Percentiles rank a stretch among this genome's conserved stretches.
Conservation (phyloP, 352 stramenopile genomes). For the Pythium guiyangense region DNA sequence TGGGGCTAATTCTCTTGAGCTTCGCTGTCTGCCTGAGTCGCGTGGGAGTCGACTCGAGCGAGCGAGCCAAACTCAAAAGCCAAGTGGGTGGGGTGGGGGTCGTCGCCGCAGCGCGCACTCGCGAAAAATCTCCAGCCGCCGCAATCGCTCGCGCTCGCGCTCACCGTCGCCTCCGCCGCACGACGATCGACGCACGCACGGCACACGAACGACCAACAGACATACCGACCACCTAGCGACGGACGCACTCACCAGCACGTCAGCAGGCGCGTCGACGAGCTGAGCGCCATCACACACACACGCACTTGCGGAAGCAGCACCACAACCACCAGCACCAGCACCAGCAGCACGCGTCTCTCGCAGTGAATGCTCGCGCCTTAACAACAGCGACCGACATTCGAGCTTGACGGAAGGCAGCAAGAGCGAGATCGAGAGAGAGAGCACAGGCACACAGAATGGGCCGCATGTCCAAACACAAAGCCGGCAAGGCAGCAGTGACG, state of each 20-base stretch:
- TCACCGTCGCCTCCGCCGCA: too few species aligned
- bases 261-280: too few species aligned
- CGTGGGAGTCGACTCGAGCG: not conserved
- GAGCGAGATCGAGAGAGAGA: not conserved
- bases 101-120: slow-evolving; percentile 8
- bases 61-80: not conserved
- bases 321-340: not conserved
- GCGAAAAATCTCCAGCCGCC: slow-evolving; percentile 14
- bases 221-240: not conserved
- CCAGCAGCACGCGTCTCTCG: not conserved
- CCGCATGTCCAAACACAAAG: slow-evolving; percentile 18
- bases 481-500: slow-evolving; percentile 12
- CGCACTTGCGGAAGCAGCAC: too few species aligned
- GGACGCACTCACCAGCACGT: not conserved
- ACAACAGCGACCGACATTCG: not conserved
- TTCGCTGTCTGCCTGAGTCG: slow-evolving; percentile 5
- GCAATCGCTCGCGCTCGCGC: not conserved
- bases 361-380: slow-evolving; percentile 1
- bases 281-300: too few species aligned
- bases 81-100: slow-evolving; percentile 10
- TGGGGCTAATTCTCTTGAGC: not conserved
- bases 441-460: slow-evolving; percentile 5
- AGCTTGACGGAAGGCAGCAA: not conserved
- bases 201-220: not conserved
- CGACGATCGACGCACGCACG: not conserved